Base-by-base conservation (phyloP, 306 rosid genomes). In the Rosa chinensis region DNA sequence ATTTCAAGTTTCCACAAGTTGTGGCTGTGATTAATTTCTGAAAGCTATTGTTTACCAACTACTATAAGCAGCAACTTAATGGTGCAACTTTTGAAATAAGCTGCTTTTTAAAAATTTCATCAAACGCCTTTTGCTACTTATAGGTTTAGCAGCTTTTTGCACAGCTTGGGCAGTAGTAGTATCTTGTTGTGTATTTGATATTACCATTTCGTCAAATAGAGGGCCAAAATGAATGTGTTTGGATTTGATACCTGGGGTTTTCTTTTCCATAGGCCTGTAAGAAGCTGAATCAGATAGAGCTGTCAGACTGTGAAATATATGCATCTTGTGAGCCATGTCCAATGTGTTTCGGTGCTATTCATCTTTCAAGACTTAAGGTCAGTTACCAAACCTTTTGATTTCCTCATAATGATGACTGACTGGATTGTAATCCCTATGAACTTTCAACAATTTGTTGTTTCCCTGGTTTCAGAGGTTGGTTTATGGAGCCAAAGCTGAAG, bases 261-360 rank as follows among this genome's bases (percentile, higher is more conserved):
- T 55, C 78, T 81, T 69, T 74, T 48, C 71, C 66, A 59, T 44
- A 94, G 98, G 97, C 98, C 69, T 92, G 97, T 83, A 86, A 85
- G 84, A 92, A 92, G 94, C 88, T 94, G 40, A 88, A 87, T 59
- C 87, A 85, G 79, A 87, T 88, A 62, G 92, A 86, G 76, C 98
- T 94, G 37, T 81, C 97, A 39, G 92, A 89, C 74, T 94, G 97
- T 44, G 98, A 94, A 79, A 92, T 94, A 78, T 94, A 92, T 81
- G 92, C 98, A 20, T 94, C 97, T 40, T 94, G 98, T 71, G 98
- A 94, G 84, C 97, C 98, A 78, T 94, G 98, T 84, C 97, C 98
- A 45, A 94, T 90, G 98, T 94, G 98, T 85, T 94, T 94, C 42
- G 97, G 97, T 20, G 98, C 98, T 20, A 92, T 94, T 80, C 92